Conservation (phyloP, 768 basidiomycete species). For the Lyophyllum semitale region DNA sequence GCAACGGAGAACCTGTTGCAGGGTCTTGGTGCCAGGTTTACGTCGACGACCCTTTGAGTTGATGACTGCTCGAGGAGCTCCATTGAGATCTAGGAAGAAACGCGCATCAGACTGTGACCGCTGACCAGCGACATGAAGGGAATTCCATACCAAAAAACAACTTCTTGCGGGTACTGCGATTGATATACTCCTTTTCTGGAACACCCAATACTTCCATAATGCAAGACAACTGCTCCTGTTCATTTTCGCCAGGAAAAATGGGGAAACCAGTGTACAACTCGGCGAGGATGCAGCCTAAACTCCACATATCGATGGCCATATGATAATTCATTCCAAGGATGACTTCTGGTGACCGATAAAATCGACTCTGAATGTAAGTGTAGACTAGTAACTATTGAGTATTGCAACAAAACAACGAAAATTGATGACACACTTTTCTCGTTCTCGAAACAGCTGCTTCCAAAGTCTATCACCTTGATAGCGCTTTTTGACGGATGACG, state of each 20-base stretch:
- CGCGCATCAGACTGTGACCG: slow-evolving; percentile 5
- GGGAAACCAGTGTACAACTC: slow-evolving; percentile 98
- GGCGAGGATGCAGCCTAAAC: slow-evolving; percentile 95
- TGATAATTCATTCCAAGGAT: slow-evolving; percentile 99
- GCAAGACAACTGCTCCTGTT: slow-evolving; percentile 96
- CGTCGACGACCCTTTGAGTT: slow-evolving; percentile 96
- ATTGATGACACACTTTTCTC: slow-evolving; percentile 80
- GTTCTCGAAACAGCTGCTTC: slow-evolving; percentile 96
- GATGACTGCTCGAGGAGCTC: slow-evolving; percentile 89
- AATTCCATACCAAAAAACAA: slow-evolving; percentile 86
- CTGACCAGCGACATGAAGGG: background rate
- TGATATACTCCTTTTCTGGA: slow-evolving; percentile 94
- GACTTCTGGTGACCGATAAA: slow-evolving; percentile 99
- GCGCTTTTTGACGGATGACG: slow-evolving; percentile 95
- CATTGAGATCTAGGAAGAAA: slow-evolving; percentile 72
- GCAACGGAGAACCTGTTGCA: slow-evolving; percentile 86
- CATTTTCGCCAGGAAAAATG: slow-evolving; percentile 98
- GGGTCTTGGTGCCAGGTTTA: slow-evolving; percentile 87
- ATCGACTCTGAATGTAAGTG: slow-evolving; percentile 98
- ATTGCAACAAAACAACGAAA: background rate
- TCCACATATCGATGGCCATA: slow-evolving; percentile 99
- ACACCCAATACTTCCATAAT: slow-evolving; percentile 99
- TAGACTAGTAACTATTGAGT: slow-evolving; percentile 63
- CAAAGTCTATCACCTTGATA: slow-evolving; percentile 98
- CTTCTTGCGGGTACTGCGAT: slow-evolving; percentile 90